Conservation (phyloP, 768 basidiomycete genomes). For the Pleurotus giganteus region DNA sequence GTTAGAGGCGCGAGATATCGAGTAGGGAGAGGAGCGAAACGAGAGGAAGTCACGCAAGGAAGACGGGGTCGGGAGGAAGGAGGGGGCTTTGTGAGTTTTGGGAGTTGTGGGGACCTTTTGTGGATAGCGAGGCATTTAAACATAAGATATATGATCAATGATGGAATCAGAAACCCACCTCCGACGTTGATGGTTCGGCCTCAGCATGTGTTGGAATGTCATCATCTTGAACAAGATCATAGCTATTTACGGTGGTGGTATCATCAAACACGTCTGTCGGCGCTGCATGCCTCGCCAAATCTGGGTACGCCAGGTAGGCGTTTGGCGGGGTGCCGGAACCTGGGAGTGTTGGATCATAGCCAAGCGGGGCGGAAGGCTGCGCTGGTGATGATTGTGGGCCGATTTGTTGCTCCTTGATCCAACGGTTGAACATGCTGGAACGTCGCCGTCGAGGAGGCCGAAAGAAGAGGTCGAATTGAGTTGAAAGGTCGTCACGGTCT, state of each 20-base stretch:
- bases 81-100: conserved; percentile 19
- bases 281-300: conserved; percentile 25
- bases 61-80: conserved; percentile 18
- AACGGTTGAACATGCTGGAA: conserved; percentile 53
- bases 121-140: conserved; percentile 9
- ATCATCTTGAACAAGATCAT: conserved; percentile 50
- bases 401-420: conserved; percentile 50
- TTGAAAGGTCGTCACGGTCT: conserved; percentile 54
- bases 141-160: conserved; percentile 9
- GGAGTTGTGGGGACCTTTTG: conserved; percentile 35
- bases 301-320: conserved; percentile 43
- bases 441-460: conserved; percentile 35
- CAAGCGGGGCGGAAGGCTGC: background rate
- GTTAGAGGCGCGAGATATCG: conserved; percentile 28
- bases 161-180: conserved; percentile 14
- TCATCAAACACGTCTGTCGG: conserved; percentile 23
- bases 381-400: conserved; percentile 13
- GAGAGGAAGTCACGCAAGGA: conserved; percentile 43
- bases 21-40: conserved; percentile 40
- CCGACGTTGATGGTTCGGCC: conserved; percentile 12
- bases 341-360: conserved; percentile 14
- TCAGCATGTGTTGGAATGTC: conserved; percentile 38
- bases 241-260: conserved; percentile 37
- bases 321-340: conserved; percentile 27
- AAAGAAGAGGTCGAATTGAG: conserved; percentile 25